Percentiles rank a stretch among this genome's conserved stretches.
These are phyloP conservation scores for Nothophaeocryptopus gaeumannii DNA, from an alignment of 2,329 filamentous ascomycete genomes.

Conservation along the genomic window DNA sequence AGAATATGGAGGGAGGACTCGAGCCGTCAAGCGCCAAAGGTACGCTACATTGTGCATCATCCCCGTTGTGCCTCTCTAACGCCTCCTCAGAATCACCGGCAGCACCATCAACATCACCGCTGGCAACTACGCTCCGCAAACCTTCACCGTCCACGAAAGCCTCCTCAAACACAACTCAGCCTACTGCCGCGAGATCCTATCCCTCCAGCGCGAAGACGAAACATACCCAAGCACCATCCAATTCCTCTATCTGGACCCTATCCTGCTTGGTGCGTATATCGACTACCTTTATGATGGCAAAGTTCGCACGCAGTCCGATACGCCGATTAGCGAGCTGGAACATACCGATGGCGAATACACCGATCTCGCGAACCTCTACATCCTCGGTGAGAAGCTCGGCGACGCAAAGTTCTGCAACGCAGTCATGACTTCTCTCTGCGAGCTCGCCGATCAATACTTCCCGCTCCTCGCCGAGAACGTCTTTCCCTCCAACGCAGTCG, in stretches of 20 bases:
- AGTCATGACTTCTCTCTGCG: neutral
- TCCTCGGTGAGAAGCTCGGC: conserved; percentile 6
- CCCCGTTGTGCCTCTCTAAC: neutral
- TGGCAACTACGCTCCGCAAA: neutral
- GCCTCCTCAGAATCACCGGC: neutral
- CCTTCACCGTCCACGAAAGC: conserved; percentile 9
- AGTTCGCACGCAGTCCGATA: neutral
- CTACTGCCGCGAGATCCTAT: conserved; percentile 10
- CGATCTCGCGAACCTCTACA: conserved; percentile 3
- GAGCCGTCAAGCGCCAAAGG: too few species aligned
- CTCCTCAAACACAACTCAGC: conserved; percentile 2
- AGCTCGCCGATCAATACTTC: neutral
- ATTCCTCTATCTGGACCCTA: conserved; percentile 6
- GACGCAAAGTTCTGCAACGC: conserved; percentile 1
- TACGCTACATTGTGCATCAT: too few species aligned
- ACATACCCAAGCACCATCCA: conserved; percentile 8
- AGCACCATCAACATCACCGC: conserved; percentile 8
- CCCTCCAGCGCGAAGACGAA: conserved; percentile 7
- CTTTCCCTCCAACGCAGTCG: conserved; percentile 1
- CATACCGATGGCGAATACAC: conserved; percentile 3
- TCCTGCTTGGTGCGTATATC: conserved; percentile 7
- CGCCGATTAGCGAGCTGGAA: neutral
- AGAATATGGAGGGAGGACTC: too few species aligned
- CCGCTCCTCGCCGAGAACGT: neutral
- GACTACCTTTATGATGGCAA: conserved; percentile 12